Base-by-base conservation (phyloP, 1,139 yeast genomes). In the Arxiozyma telluris region DNA sequence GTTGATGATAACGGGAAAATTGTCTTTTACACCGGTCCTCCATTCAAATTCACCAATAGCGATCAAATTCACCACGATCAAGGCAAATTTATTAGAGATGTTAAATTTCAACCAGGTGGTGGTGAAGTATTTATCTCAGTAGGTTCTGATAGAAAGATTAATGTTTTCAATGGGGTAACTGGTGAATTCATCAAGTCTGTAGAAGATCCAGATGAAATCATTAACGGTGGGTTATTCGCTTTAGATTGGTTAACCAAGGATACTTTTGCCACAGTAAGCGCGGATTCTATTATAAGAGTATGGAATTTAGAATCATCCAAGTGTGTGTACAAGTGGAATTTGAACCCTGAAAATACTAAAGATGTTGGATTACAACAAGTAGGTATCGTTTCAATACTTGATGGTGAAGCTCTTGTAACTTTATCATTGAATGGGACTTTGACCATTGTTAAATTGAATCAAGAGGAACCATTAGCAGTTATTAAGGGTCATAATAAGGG, bases 11-110 rank as follows among this genome's bases (percentile, higher is more conserved):
- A 93, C 67, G 82, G 83, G 54, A 84, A 88, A 0, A 71, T 91
- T 63, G 96, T 91, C 2, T 90, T 91, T 67, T 84, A 80, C 68
- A 83, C 83, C 53, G 98, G 98, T 0, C 96, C 97, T 1, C 98
- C 98, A 0, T 93, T 90, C 76, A 87, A 87, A 65, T 93, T 93
- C 64, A 77, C 81, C 54, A 77, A 80, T 52, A 82, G 93, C 64
- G 79, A 83, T 53, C 77, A 94, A 61, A 87, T 83, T 9, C 76
- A 83, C 64, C 96, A 90, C 66, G 66, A 64, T 23, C 66, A 64
- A 47, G 75, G 83, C 23, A 89, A 87, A 65, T 84, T 89, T 60
- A 82, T 88, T 27, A 78, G 89, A 62, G 96, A 84, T 63, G 94
- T 90, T 20, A 78, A 80, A 62, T 93, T 84, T 66, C 84, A 96